phyloP scores from a whole-genome alignment of 352 stramenopile genomes.

The Saprolegnia diclina region DNA sequence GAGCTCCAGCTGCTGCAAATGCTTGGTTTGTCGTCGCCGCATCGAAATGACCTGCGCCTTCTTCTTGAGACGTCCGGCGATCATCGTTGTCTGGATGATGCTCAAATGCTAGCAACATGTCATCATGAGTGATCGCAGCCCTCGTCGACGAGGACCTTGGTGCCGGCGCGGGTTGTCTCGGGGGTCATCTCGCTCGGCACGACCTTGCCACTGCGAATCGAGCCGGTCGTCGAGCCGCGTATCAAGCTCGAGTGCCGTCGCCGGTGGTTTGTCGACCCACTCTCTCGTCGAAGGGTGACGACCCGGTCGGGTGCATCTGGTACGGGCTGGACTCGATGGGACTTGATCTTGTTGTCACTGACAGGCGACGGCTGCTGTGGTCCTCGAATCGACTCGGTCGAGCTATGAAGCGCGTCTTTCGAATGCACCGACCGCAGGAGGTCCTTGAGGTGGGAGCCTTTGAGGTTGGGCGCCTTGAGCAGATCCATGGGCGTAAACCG shows the following conservation, averaged over 20 bases:
- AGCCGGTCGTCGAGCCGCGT: background rate
- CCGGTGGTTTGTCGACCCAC: background rate
- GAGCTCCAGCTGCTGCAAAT: constrained; percentile 35
- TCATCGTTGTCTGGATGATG: background rate
- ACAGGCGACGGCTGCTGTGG: background rate
- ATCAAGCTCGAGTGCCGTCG: background rate
- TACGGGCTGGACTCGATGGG: background rate
- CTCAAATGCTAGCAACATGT: background rate
- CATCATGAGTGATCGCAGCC: too few species aligned
- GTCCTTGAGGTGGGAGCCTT: background rate
- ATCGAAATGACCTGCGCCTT: constrained; percentile 11
- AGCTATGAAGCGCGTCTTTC: background rate
- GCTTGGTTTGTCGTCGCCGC: constrained; percentile 27
- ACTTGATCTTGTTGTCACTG: background rate
- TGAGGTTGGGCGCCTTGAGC: background rate
- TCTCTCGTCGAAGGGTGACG: background rate
- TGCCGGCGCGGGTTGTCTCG: background rate
- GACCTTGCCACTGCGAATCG: background rate
- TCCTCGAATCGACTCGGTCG: background rate
- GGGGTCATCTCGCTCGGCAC: background rate
- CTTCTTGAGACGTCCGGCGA: background rate
- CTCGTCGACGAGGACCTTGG: background rate
- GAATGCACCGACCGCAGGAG: background rate
- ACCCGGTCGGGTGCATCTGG: constrained; percentile 25
- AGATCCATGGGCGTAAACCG: background rate